Base-by-base conservation (phyloP, 805 yeast genomes). In the Zygotorulaspora sp. region DNA sequence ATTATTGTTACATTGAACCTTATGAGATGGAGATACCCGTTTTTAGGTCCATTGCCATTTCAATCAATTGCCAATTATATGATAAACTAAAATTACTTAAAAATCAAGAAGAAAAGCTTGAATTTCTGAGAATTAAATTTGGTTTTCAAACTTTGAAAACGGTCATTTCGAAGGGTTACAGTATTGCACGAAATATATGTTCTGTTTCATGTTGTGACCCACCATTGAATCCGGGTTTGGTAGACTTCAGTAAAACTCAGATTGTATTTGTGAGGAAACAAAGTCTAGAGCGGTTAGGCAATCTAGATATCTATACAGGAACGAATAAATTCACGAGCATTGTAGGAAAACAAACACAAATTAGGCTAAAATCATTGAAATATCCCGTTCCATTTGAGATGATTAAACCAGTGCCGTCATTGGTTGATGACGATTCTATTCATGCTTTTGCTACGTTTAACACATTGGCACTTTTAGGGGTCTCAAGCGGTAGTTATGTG, bases 351-450 rank as follows among this genome's bases (percentile, higher is more conserved):
- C n/a, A 29, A 8, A 14, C 16, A 3, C 16, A 18, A 1, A 25
- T 48, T 4, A 35, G 25, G 8, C 16, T 57, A 20, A 13, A 22
- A 37, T 39, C 52, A 14, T 36, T 56, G 15, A 19, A 29, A 4
- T 16, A 32, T 11, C 52, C 58, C 3, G 37, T 51, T 2, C 38
- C 50, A 1, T 21, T 16, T 3, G 50, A 47, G 2, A 19, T 49
- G 16, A 38, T 49, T 2, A 31, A 13, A 5, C 53, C 57, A 4
- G 16, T 30, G 12, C 39, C 43, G 8, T 15, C 39, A 2, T 12
- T 19, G 3, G 10, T 23, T 7, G 52, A 51, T 8, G 65, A 61
- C 41, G 55, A 53, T n/a, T 45, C 60, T 6, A 38, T 54, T 4
- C 49, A 47, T 41, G 61, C 49, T 3, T 58, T 58, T 38, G 52